phyloP scores from a whole-genome alignment of 2,329 filamentous ascomycete genomes.

The Penicillium sp. region DNA sequence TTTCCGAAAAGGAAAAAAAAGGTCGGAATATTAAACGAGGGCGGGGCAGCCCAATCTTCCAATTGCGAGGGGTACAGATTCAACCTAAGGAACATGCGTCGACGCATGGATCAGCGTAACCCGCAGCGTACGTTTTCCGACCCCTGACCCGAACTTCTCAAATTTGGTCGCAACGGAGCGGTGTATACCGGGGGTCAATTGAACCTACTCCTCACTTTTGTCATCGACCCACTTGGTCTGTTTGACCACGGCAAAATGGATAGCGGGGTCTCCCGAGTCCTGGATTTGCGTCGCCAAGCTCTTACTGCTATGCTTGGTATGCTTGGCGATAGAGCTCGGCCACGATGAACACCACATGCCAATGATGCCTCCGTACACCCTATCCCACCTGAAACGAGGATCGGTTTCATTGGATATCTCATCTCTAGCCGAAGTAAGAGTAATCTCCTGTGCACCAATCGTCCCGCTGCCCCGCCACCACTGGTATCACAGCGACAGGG shows the following conservation, averaged over 20 bases:
- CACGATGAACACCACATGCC: neutral
- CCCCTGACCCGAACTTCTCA: neutral
- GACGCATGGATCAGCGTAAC: neutral
- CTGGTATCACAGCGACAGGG: neutral
- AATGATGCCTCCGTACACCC: neutral
- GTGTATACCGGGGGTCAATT: neutral
- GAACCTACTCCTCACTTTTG: neutral
- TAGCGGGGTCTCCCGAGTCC: neutral
- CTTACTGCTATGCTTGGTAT: neutral
- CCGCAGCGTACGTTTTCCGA: neutral
- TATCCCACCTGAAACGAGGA: neutral
- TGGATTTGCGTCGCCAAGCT: neutral
- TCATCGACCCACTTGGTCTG: neutral
- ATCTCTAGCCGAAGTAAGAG: neutral
- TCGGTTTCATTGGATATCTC: neutral
- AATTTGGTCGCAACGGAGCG: neutral
- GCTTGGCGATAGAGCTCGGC: neutral
- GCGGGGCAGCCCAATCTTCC: neutral
- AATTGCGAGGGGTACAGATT: neutral
- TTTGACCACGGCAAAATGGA: neutral
- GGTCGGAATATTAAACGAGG: too few species aligned
- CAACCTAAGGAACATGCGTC: neutral
- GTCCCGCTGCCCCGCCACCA: neutral
- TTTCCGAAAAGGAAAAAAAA: too few species aligned
- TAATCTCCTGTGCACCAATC: neutral